Base-by-base conservation (phyloP, 371 early-diverging fungal genomes). In the Mucor lusitanicus region DNA sequence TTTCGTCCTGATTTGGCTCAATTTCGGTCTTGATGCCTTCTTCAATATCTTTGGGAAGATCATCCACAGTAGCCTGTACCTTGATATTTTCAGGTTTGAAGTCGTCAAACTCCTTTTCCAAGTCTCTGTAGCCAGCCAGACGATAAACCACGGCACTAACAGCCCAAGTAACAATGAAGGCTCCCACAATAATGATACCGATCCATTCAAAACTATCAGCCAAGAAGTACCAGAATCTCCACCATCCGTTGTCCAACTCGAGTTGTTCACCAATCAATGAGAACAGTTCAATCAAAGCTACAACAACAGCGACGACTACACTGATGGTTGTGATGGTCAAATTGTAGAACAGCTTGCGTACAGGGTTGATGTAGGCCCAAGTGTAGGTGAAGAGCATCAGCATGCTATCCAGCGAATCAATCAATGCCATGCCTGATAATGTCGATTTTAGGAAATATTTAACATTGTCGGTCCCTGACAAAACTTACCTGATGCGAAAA, bases 321-420 rank as follows among this genome's bases (percentile, higher is more conserved):
- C 88, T 88, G 60, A 88, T 72, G 8, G 83, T 65, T 8, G 91
- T 91, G 35, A 91, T 80, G 13, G 80, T 75, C 44, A 91, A 68
- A 58, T 89, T 91, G 70, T 87, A 91, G 70, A 84, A 88, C 13
- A 89, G 65, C 64, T 88, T 89, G 50, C 84, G 72, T n/a, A 85
- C 73, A 0, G 89, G 90, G 44, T 86, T 79, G 48, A 88, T 73
- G 59, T 78, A 79, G n/a, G 90, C 87, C 87, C 87, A 88, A 19
- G 83, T 78, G 63, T 90, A 91, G 6, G 86, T 83, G 21, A 82
- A 80, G 2, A 82, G 68, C 90, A 91, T 90, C 33, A 88, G 23
- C 32, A 90, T 82, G 17, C 90, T 90, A 60, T 91, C 90, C 57
- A 87, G 55, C 0, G 88, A 88, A 70, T 91, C 91, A 48, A 89